phyloP scores from a whole-genome alignment of 2,329 filamentous ascomycete genomes.

The Anthostomella pinea region DNA sequence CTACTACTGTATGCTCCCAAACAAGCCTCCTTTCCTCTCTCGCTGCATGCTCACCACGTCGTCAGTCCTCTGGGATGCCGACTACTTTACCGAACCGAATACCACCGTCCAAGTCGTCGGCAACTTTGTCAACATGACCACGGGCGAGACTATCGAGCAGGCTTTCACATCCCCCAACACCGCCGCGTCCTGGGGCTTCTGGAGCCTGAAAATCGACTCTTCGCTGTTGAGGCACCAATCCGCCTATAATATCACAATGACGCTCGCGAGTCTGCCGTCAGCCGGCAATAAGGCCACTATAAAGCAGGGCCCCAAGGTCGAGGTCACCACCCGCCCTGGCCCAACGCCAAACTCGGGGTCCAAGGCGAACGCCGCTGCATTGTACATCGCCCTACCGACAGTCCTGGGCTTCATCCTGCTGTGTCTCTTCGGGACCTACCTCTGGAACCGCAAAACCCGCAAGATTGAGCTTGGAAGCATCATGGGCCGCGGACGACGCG shows the following conservation, averaged over 20 bases:
- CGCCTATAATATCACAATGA: slow-evolving; percentile 48
- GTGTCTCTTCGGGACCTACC: slow-evolving; percentile 51
- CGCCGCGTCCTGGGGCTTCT: slow-evolving; percentile 45
- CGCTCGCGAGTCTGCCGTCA: slow-evolving; percentile 39
- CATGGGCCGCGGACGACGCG: slow-evolving; percentile 44
- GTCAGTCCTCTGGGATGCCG: slow-evolving; percentile 56
- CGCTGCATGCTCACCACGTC: slow-evolving; percentile 7
- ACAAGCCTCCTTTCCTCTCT: no score
- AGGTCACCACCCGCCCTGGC: slow-evolving; percentile 37
- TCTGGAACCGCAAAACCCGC: slow-evolving; percentile 54
- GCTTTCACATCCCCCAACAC: slow-evolving; percentile 36
- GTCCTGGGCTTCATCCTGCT: slow-evolving; percentile 47
- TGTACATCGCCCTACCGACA: slow-evolving; percentile 53
- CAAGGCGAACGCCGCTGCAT: slow-evolving; percentile 37
- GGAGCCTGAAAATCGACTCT: slow-evolving; percentile 41
- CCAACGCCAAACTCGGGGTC: slow-evolving; percentile 30
- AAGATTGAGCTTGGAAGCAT: slow-evolving; percentile 50
- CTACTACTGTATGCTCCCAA: slow-evolving; percentile 49
- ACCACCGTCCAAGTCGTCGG: slow-evolving; percentile 33
- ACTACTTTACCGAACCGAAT: slow-evolving; percentile 45
- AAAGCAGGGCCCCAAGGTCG: slow-evolving; percentile 40
- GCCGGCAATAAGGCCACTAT: slow-evolving; percentile 25
- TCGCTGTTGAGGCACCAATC: slow-evolving; percentile 36
- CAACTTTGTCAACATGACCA: slow-evolving; percentile 31
- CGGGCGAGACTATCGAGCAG: slow-evolving; percentile 32